phyloP scores from a whole-genome alignment of 257 asterid species.

The Solanum arcanum region DNA sequence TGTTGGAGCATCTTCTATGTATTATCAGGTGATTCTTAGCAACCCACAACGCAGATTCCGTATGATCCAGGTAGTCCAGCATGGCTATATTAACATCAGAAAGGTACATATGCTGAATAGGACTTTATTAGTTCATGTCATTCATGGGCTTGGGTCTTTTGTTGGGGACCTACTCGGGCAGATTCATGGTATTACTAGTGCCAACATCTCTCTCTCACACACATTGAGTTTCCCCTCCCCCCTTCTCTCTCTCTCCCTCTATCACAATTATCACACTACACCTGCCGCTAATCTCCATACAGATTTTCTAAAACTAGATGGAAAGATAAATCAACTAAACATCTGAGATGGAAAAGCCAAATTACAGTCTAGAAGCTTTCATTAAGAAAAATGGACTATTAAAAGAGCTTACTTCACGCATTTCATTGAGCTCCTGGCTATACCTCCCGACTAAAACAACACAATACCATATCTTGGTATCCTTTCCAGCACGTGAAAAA shows the following conservation, averaged over 20 bases:
- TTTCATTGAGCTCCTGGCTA: conserved; percentile 75
- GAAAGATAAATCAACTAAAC: background rate
- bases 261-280: background rate
- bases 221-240: background rate
- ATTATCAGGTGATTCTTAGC: background rate
- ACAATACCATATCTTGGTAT: conserved; percentile 83
- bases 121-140: background rate
- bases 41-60: background rate
- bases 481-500: conserved; percentile 79
- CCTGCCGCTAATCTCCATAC: background rate
- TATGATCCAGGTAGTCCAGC: background rate
- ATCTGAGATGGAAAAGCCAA: background rate
- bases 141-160: background rate
- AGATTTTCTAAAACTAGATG: background rate
- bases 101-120: background rate
- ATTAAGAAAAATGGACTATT: background rate
- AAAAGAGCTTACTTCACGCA: conserved; percentile 77
- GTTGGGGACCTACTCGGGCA: background rate
- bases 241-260: background rate
- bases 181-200: background rate
- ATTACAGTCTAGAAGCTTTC: background rate
- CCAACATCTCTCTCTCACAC: background rate
- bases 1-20: background rate
- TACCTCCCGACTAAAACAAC: conserved; percentile 83
- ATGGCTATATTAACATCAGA: background rate